Evolutionary conservation across 805 yeast species (phyloP), one percentile per base, ranked within the genome.

Genomic region (Yamadazyma sp.): DNA sequence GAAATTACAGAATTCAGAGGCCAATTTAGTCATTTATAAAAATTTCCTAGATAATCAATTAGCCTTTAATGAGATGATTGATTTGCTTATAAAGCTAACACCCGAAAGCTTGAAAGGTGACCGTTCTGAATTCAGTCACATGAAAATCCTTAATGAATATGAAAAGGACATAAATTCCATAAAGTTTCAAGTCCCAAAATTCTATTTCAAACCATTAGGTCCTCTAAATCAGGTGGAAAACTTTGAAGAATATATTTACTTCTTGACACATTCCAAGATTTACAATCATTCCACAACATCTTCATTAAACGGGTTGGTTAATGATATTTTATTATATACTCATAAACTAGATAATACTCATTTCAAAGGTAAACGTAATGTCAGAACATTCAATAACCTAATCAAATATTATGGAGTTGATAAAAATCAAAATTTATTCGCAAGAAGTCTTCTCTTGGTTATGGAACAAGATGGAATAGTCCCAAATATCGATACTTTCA

Each of bases 401-500:
- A 66, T 68, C 36, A 50, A 62, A 33, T 68, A 47, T 43, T 68
- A 65, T 49, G 73, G 73, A 7, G 54, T 34, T 39, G 58, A 51
- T 31, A 66, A 66, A 42, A 55, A 62, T 45, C 72, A 68, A 44
- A 60, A 59, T 39, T 45, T 60, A 11, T 66, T 67, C 47, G 66
- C 71, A 4, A 42, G 69, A 17, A 65, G 60, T 31, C 40, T 67
- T 12, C 45, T 67, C 8, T 44, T 68, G 23, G 69, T 64, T 19
- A 65, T 68, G 71, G 47, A 58, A 24, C 55, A 61, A 36, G 72
- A 67, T 36, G 69, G 69, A 3, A 65, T 61, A 32, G 40, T 42
- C n/a, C 68, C 69, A 6, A 62, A 65, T 39, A 52, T 62, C 22
- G 62, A 61, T 30, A 67, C 72, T 31, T 60, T 67, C 36, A 65